These are phyloP conservation scores for Physaria fendleri DNA, from an alignment of 345 rosid genomes.

Conservation along the genomic window DNA sequence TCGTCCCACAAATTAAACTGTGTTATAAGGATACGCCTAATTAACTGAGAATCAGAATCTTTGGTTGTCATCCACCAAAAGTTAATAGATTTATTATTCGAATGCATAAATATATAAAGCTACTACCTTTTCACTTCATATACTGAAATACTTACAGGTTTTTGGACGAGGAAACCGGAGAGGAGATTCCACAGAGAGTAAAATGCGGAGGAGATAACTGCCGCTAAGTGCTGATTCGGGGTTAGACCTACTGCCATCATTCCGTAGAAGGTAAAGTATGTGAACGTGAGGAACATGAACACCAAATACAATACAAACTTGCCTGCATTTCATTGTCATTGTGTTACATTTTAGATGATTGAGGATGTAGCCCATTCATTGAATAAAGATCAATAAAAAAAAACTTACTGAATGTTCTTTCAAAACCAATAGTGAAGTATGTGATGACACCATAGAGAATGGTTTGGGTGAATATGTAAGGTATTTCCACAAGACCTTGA, in stretches of 20 bases:
- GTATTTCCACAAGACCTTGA: slow-evolving; percentile 91
- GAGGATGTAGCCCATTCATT: too few species aligned
- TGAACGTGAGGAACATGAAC: slow-evolving; percentile 90
- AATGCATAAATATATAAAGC: not conserved
- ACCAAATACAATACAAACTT: slow-evolving; percentile 62
- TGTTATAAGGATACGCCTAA: not conserved
- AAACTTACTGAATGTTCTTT: slow-evolving; percentile 59
- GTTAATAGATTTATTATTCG: not conserved
- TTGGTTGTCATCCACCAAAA: not conserved
- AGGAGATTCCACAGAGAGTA: slow-evolving; percentile 92
- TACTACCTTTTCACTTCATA: not conserved
- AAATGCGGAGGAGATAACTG: slow-evolving; percentile 80
- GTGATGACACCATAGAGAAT: slow-evolving; percentile 69
- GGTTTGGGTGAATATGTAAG: slow-evolving; percentile 69
- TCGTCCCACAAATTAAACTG: not conserved
- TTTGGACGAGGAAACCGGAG: slow-evolving; percentile 75
- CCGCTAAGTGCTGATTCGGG: slow-evolving; percentile 66
- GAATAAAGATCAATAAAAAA: not conserved
- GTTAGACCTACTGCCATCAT: slow-evolving; percentile 96
- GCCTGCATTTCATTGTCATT: slow-evolving; percentile 38
- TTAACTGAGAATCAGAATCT: not conserved
- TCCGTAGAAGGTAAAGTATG: slow-evolving; percentile 82
- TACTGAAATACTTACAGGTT: slow-evolving; percentile 47
- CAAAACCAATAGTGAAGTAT: slow-evolving; percentile 75
- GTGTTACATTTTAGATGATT: too few species aligned